A percentile compares a stretch with the other conserved stretches of the same genome.
Evolutionary conservation across 2,329 filamentous ascomycete species (phyloP).

Genomic region (Penicillium verrucosum): DNA sequence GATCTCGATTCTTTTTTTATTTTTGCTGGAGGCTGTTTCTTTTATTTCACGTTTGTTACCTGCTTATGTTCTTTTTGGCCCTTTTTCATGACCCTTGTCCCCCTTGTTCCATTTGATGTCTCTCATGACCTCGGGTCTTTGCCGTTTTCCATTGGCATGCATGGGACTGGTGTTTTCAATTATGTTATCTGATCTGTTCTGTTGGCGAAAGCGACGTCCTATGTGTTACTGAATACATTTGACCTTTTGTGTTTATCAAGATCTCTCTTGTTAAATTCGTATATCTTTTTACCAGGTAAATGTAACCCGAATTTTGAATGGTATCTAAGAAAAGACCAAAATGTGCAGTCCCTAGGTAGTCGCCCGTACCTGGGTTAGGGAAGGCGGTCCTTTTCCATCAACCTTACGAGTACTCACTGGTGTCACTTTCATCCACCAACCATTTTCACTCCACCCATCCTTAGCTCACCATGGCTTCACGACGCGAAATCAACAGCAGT

Average conservation of each 20-base stretch:
- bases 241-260: constrained; percentile 14
- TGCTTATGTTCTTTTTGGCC: constrained; percentile 6
- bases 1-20: constrained; percentile 9
- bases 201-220: constrained; percentile 30
- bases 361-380: too few species aligned
- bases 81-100: constrained; percentile 20
- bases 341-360: too few species aligned
- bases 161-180: constrained; percentile 38
- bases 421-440: too few species aligned
- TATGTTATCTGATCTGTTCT: constrained; percentile 25
- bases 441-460: too few species aligned
- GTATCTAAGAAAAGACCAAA: constrained; percentile 15
- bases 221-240: constrained; percentile 22
- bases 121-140: constrained; percentile 32
- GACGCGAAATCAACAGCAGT: too few species aligned
- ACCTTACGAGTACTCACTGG: too few species aligned
- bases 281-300: neutral
- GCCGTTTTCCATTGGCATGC: constrained; percentile 34
- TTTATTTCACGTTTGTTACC: constrained; percentile 15
- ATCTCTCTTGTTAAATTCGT: neutral
- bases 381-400: too few species aligned
- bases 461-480: too few species aligned
- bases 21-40: constrained; percentile 25
- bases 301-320: constrained; percentile 1
- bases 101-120: constrained; percentile 26